A percentile compares a stretch with the other conserved stretches of the same genome.
Evolutionary conservation across 495 filamentous ascomycete species (phyloP).

Genomic region (Penicillium turbatum): DNA sequence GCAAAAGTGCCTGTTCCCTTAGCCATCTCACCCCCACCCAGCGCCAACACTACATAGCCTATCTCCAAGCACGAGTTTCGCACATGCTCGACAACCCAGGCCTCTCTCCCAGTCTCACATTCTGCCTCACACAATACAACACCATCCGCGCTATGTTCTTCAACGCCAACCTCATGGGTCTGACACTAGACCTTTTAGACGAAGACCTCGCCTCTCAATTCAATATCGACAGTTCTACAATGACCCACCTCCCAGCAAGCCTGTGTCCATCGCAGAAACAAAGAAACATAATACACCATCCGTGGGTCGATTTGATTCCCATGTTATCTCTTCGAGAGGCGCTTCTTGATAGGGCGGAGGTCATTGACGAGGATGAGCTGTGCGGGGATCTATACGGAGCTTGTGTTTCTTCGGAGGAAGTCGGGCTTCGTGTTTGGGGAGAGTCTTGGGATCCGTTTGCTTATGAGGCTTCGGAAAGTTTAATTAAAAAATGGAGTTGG

Average conservation of each 20-base stretch:
- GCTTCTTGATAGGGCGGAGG: conserved; percentile 1
- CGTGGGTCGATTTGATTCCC: conserved; percentile 26
- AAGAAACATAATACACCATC: conserved; percentile 22
- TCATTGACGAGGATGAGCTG: conserved; percentile 20
- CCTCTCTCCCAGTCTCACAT: not conserved
- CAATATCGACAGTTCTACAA: conserved; percentile 16
- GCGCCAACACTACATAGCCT: not conserved
- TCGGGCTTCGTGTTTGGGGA: conserved; percentile 22
- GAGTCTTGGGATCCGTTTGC: conserved; percentile 24
- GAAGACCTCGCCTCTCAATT: conserved; percentile 24
- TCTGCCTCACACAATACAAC: conserved; percentile 12
- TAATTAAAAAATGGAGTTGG: conserved; percentile 20
- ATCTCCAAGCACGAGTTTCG: not conserved
- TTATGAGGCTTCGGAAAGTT: conserved; percentile 19
- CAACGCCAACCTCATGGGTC: conserved; percentile 18
- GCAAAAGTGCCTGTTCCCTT: too few relatives aligned
- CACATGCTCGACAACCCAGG: not conserved
- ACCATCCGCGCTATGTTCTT: conserved; percentile 11
- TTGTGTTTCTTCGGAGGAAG: not conserved
- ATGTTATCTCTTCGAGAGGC: conserved; percentile 16
- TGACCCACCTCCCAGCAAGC: conserved; percentile 16
- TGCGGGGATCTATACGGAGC: conserved; percentile 19
- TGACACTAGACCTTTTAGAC: conserved; percentile 12
- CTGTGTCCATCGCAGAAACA: conserved; percentile 17
- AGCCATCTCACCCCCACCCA: not conserved